Evolutionary conservation across 1,139 yeast genomes (phyloP), one percentile per base, ranked within the genome.

Genomic region (Yamadazyma diddensiae): DNA sequence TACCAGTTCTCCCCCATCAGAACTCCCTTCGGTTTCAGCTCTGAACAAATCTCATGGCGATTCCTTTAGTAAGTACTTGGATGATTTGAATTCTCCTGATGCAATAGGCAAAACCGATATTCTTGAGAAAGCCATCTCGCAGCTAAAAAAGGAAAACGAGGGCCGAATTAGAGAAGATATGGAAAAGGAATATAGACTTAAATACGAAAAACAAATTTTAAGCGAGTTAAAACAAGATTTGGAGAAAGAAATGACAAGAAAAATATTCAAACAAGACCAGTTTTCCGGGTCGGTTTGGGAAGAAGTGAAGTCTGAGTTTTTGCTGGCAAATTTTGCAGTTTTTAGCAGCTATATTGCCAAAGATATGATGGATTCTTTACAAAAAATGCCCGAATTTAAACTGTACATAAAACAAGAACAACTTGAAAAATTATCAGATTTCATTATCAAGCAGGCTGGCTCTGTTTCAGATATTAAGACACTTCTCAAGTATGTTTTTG

Each of bases 241-340:
- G 14, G 26, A 36, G 17, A 32, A 37, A 7, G 45, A 50, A 28
- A 48, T 46, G 39, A 55, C 65, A 16, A 22, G 40, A 24, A 47
- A 52, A 11, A 41, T 47, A 26, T 53, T 39, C 26, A 41, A 42
- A 18, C 45, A 50, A 28, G 45, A 47, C 29, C 36, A 41, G 17
- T 35, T 55, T 7, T 44, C 55, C 7, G 51, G 39, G 35, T 38
- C 42, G 6, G 32, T 57, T 12, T 49, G 54, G 36, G 50, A 50
- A 18, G 49, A 50, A 20, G 40, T 59, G 38, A 47, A 49, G 31
- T 39, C 41, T 5, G 43, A 52, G 6, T 62, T 47, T 40, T 37
- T 52, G 16, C 36, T 37, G 23, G 32, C 39, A 5, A 43, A 59
- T 37, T 31, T 36, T 15, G 35, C 41, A 5, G 38, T 37, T 1